Conservation (phyloP, 148 eudicot genomes). For the Camellia japonica region DNA sequence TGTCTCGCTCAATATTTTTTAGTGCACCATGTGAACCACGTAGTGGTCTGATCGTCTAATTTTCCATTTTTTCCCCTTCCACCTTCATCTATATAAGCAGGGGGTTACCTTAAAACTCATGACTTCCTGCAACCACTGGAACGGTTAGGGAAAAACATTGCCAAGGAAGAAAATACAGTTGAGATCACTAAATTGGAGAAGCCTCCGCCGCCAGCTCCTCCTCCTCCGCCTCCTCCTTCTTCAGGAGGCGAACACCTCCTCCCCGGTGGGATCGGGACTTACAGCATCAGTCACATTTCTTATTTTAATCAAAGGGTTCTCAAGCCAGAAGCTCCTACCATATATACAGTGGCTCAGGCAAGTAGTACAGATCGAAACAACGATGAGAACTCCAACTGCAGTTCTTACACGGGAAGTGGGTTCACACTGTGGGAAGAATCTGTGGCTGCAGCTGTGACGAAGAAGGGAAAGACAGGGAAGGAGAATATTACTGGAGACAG, state of each 20-base stretch:
- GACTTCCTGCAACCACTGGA: conserved; percentile 90
- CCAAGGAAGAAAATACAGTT: conserved; percentile 46
- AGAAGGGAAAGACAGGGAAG: conserved; percentile 86
- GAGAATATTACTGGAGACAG: conserved; percentile 55
- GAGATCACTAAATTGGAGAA: conserved; percentile 46
- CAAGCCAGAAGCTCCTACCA: conserved; percentile 54
- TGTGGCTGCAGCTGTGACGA: conserved; percentile 50
- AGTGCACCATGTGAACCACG: no score
- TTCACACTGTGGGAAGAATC: conserved; percentile 95
- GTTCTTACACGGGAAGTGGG: conserved; percentile 76
- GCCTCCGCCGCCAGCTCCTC: conserved; percentile 46
- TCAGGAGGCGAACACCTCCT: conserved; percentile 57
- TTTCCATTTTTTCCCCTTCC: background rate
- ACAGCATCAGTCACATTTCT: conserved; percentile 67
- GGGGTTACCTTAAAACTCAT: conserved; percentile 61
- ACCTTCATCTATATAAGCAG: conserved; percentile 30
- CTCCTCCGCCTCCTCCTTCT: conserved; percentile 27
- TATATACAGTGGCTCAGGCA: conserved; percentile 42
- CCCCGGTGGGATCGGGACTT: conserved; percentile 86
- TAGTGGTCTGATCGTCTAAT: no score
- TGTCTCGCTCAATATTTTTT: no score
- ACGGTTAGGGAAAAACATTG: conserved; percentile 40
- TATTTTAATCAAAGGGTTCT: conserved; percentile 54
- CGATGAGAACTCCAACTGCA: conserved; percentile 68
- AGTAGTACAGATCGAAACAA: conserved; percentile 53